phyloP scores from a whole-genome alignment of 2,329 filamentous ascomycete species.

The Botrytis paeoniae region DNA sequence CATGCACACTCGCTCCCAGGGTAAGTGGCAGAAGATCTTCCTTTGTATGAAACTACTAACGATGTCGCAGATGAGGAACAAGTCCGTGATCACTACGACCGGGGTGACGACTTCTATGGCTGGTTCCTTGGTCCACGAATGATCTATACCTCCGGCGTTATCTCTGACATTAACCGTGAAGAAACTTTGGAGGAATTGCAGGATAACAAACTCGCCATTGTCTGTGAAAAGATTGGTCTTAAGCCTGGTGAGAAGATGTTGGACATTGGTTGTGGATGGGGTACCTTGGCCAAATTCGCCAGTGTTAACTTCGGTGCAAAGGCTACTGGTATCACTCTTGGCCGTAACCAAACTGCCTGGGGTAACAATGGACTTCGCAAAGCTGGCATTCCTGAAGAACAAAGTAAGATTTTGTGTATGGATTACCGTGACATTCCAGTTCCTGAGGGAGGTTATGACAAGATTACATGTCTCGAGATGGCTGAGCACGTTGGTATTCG shows the following conservation, averaged over 20 bases:
- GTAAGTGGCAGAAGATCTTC: slow-evolving; percentile 42
- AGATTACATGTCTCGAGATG: slow-evolving; percentile 98
- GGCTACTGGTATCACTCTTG: slow-evolving; percentile 86
- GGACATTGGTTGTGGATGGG: slow-evolving; percentile 98
- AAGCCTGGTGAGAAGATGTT: slow-evolving; percentile 79
- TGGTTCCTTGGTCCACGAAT: slow-evolving; percentile 98
- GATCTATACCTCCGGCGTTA: slow-evolving; percentile 96
- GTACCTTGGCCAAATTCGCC: slow-evolving; percentile 90
- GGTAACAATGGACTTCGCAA: slow-evolving; percentile 86
- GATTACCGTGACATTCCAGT: slow-evolving; percentile 94
- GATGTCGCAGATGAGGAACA: slow-evolving; percentile 80
- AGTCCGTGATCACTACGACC: slow-evolving; percentile 95
- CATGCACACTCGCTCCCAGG: slow-evolving; percentile 87
- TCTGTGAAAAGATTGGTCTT: slow-evolving; percentile 92
- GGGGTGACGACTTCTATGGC: slow-evolving; percentile 95
- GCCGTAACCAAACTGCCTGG: slow-evolving; percentile 95
- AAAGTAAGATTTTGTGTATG: slow-evolving; percentile 91
- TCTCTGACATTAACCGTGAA: slow-evolving; percentile 81
- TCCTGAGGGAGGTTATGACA: slow-evolving; percentile 76
- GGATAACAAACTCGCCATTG: slow-evolving; percentile 93
- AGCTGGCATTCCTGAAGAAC: slow-evolving; percentile 76
- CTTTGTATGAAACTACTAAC: slow-evolving; percentile 32
- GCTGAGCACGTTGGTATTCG: slow-evolving; percentile 96
- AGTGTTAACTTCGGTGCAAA: slow-evolving; percentile 85
- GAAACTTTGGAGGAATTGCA: slow-evolving; percentile 93